Base-by-base conservation (phyloP, 495 filamentous ascomycete genomes). In the Daldinia bambusicola region DNA sequence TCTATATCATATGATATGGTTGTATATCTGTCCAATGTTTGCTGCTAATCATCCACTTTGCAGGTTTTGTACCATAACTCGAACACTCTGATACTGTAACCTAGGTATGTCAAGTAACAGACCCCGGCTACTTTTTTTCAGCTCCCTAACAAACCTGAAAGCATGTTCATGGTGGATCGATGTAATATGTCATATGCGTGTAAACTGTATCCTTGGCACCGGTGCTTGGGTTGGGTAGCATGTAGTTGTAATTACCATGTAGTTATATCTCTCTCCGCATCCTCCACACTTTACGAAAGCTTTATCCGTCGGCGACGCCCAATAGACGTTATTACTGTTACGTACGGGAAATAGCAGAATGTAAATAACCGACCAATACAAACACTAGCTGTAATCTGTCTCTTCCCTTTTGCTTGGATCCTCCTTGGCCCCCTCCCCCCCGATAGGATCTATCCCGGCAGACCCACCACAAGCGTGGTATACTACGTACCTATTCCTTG, bases 331-430 rank as follows among this genome's bases (percentile, higher is more conserved):
- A 31, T 18, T 51, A 30, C 2, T 22, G 55, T 72, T 72, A 72
- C 69, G 69, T 72, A 61, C 30, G 38, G 40, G 63, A 67, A 67
- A 67, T 22, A 7, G 58, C 45, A 30, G 36, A 31, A 55, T 14
- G 55, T 5, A 67, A 61, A 55, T 64, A 55, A 12, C 55, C 60
- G 61, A 59, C 69, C 69, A 72, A 72, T 67, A 34, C 18, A 41
- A 40, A 51, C 10, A 9, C 6, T 41, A 34, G 26, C 6, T 16
- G 38, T 45, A 61, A 67, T 64, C 62, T 67, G 63, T 64, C 62
- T 67, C 63, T 16, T 22, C 31, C 38, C 48, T 4, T 34, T 52
- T 55, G 40, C 53, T 63, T 36, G 30, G 61, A 63, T 65, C 57
- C 50, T 60, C 16, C 12, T 53, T 13, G 55, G 8, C 53, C 40